Base-by-base conservation (phyloP, 176 grass and related monocot species). In the Lolium perenne region DNA sequence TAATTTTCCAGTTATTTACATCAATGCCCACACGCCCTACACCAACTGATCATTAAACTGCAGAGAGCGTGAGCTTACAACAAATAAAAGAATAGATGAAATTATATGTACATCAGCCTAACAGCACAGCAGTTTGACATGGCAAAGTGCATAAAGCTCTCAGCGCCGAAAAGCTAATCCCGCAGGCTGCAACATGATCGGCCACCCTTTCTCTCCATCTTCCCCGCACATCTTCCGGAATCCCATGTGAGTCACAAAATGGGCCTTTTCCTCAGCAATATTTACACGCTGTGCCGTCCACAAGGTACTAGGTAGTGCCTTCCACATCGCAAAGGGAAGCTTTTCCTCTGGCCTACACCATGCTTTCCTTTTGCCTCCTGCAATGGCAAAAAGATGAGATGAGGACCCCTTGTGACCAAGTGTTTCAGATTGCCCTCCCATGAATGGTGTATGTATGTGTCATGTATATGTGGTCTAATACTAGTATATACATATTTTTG, bases 241-340 rank as follows among this genome's bases (percentile, higher is more conserved):
- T 15, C 58, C 57, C 70, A 80, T 76, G 58, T 83, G 77, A 40
- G 59, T 8, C 83, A 74, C 81, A 84, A 76, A 87, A 87, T 67
- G 50, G 59, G 22, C 12, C 59, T 25, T 56, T 38, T 22, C 7
- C 66, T 59, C 58, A 17, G 10, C 4, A 59, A 0, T 65, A 87
- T 84, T 80, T 87, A 61, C 89, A 91, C 76, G 59, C 75, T 68
- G 89, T 68, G 58, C 76, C 80, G 49, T 59, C 74, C 89, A 76
- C 69, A 62, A 56, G 49, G 23, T 71, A 43, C 67, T 71, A 26
- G 72, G 72, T 87, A 85, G 86, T 95, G 91, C 67, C 74, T 87
- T 93, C 88, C 93, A 91, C 91, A 69, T 95, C 86, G 70, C 88
- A 88, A 83, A 89, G 90, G 38, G 8, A 7, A 63, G 18, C 90